phyloP scores from a whole-genome alignment of 2,329 filamentous ascomycete genomes.

The Sporothrix sp. region DNA sequence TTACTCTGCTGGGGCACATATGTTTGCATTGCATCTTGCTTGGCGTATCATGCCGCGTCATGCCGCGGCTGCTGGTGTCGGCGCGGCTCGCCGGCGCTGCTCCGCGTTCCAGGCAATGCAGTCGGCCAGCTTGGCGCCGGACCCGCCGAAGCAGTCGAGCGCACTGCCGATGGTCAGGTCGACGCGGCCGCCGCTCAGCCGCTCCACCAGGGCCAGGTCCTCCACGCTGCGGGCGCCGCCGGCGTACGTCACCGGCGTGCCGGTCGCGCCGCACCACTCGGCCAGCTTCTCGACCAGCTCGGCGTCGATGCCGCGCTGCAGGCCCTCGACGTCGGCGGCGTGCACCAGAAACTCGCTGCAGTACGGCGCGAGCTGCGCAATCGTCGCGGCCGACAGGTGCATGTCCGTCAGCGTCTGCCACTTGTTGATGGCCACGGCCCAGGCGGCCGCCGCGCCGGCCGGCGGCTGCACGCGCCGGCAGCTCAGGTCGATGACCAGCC shows the following conservation, averaged over 20 bases:
- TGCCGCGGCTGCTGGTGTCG: neutral
- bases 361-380: conserved; percentile 72
- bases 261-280: conserved; percentile 67
- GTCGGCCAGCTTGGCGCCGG: conserved; percentile 75
- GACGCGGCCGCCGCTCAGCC: conserved; percentile 67
- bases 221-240: conserved; percentile 77
- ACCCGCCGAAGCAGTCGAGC: conserved; percentile 88
- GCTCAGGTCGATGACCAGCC: conserved; percentile 90
- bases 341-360: conserved; percentile 97
- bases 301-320: conserved; percentile 86
- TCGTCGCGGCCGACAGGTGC: conserved; percentile 71
- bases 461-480: conserved; percentile 51
- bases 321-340: conserved; percentile 89
- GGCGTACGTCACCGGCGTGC: conserved; percentile 77
- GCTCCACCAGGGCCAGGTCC: conserved; percentile 74
- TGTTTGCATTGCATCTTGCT: neutral
- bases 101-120: conserved; percentile 77
- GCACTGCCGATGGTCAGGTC: conserved; percentile 96
- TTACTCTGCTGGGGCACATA: neutral
- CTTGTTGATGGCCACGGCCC: conserved; percentile 98
- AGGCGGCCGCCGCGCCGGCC: conserved; percentile 29
- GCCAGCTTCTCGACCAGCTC: conserved; percentile 67
- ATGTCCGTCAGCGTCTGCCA: conserved; percentile 98
- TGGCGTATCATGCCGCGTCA: neutral
- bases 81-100: conserved; percentile 24